A percentile compares a stretch with the other conserved stretches of the same genome.
phyloP scores from a whole-genome alignment of 2,329 filamentous ascomycete species.

The Pyrenophora tritici-repentis region DNA sequence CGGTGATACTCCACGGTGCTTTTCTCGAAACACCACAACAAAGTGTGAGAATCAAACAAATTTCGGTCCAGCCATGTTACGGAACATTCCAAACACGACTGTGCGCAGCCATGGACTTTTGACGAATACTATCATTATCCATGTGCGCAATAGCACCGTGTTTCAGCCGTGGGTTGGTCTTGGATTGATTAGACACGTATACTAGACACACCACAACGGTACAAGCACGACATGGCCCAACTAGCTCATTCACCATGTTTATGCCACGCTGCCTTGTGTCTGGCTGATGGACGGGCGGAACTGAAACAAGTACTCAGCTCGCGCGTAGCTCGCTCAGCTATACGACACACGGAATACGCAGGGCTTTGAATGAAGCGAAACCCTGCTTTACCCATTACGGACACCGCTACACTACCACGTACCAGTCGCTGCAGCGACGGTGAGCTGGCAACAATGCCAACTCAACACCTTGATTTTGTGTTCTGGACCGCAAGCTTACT shows the following conservation, averaged over 20 bases:
- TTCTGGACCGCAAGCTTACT: neutral
- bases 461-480: constrained; percentile 3
- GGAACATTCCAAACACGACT: constrained; percentile 1
- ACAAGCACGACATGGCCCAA: neutral
- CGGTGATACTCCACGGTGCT: neutral
- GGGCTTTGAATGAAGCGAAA: constrained; percentile 10
- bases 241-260: constrained; percentile 1
- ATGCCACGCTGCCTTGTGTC: constrained; percentile 8
- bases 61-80: constrained; percentile 1
- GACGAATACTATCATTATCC: neutral
- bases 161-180: neutral
- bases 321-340: constrained; percentile 5
- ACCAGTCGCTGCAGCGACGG: constrained; percentile 6
- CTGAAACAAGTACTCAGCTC: constrained; percentile 18
- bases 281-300: constrained; percentile 11
- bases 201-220: neutral
- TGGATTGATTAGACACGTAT: neutral
- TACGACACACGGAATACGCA: constrained; percentile 2
- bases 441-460: constrained; percentile 18
- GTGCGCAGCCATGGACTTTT: neutral
- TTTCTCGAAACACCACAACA: constrained; percentile 20
- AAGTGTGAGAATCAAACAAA: constrained; percentile 10
- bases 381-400: constrained; percentile 7
- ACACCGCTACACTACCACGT: neutral
- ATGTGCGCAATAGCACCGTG: neutral